phyloP scores from a whole-genome alignment of 305 asterid species.

The Fraxinus baroniana region DNA sequence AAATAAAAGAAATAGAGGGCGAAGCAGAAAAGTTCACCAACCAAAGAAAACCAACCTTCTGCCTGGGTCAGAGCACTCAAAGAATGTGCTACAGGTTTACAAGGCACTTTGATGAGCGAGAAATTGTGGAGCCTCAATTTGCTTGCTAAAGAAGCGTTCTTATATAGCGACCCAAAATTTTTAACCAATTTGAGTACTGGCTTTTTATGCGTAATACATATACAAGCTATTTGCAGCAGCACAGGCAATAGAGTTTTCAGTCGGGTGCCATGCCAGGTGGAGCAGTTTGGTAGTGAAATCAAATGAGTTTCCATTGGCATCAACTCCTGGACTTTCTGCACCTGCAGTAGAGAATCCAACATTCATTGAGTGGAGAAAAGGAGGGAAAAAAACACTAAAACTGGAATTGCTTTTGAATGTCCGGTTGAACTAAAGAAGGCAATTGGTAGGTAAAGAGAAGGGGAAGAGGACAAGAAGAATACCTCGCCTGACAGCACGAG shows the following conservation, averaged over 20 bases:
- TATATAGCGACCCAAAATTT: conserved; percentile 45
- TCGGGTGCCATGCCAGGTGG: conserved; percentile 99
- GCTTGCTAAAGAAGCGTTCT: conserved; percentile 36
- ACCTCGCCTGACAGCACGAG: conserved; percentile 95
- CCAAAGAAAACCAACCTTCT: conserved; percentile 25
- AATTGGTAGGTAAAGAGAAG: background rate
- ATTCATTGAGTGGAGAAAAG: conserved; percentile 6
- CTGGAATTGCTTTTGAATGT: background rate
- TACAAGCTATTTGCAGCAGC: conserved; percentile 99
- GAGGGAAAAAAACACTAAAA: background rate
- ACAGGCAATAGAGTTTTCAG: conserved; percentile 95
- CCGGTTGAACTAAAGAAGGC: background rate
- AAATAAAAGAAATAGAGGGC: conserved; percentile 36
- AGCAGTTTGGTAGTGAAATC: conserved; percentile 94
- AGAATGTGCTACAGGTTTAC: conserved; percentile 37
- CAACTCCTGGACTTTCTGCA: conserved; percentile 77
- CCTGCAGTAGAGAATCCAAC: conserved; percentile 43
- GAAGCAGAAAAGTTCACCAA: conserved; percentile 39
- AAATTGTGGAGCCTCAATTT: conserved; percentile 31
- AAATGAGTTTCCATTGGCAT: conserved; percentile 86
- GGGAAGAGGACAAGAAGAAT: background rate
- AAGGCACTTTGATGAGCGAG: conserved; percentile 42
- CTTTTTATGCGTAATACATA: conserved; percentile 87
- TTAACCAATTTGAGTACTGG: conserved; percentile 26
- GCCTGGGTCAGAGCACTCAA: conserved; percentile 30